These are phyloP conservation scores for Moricandia arvensis DNA, from an alignment of 345 rosid genomes.

Conservation along the genomic window DNA sequence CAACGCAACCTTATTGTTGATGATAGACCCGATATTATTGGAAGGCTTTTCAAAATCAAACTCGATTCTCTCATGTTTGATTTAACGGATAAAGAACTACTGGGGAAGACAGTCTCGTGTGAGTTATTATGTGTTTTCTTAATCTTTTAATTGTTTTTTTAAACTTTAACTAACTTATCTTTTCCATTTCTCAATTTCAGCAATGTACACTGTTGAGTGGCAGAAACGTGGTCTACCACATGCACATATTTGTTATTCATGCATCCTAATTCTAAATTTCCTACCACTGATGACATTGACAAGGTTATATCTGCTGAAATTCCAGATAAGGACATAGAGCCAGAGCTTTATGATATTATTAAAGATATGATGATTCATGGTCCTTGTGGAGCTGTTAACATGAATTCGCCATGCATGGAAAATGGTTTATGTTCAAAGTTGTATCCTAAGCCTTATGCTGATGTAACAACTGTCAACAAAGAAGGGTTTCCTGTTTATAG, in stretches of 20 bases:
- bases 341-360: not conserved
- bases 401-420: not conserved
- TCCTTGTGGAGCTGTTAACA: not conserved
- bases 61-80: not conserved
- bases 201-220: not conserved
- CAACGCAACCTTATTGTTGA: too few relatives aligned
- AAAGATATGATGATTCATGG: not conserved
- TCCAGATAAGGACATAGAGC: not conserved
- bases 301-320: not conserved
- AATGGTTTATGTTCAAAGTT: not conserved
- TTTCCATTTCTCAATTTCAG: not conserved
- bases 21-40: too few relatives aligned
- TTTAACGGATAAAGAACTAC: not conserved
- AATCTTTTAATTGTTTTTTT: too few relatives aligned
- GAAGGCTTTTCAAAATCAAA: not conserved
- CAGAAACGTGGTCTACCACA: not conserved
- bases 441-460: not conserved
- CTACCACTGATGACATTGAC: not conserved
- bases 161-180: too few relatives aligned
- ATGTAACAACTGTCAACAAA: too few relatives aligned
- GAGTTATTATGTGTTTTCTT: not conserved
- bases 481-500: too few relatives aligned
- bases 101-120: not conserved
- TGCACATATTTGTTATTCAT: not conserved
- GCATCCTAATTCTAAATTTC: not conserved